Conservation (phyloP, 225 moss, liverwort and hornwort species). For the Neckera pumila region DNA sequence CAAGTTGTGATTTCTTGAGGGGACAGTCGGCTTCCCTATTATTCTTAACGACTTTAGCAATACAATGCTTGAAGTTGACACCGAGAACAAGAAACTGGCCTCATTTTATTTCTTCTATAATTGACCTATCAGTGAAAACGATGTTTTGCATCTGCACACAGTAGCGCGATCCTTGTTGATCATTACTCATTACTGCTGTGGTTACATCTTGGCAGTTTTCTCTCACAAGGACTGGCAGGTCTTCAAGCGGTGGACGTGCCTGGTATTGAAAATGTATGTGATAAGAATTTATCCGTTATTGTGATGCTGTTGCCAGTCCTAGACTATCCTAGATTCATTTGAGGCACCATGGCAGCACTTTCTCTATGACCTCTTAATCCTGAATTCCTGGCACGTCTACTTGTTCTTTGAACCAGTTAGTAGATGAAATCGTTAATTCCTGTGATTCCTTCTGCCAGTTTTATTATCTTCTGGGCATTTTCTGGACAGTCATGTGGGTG, state of each 20-base stretch:
- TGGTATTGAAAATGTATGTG: slow-evolving; percentile 86
- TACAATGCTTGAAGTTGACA: not conserved
- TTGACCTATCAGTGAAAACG: not conserved
- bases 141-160: not conserved
- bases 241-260: slow-evolving; percentile 69
- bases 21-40: not conserved
- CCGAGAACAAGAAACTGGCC: not conserved
- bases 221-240: slow-evolving; percentile 88
- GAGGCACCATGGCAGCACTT: not conserved
- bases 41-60: not conserved
- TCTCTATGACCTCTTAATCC: not conserved
- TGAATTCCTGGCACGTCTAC: not conserved
- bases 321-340: not conserved
- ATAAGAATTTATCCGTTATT: not conserved
- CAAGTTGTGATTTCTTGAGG: not conserved
- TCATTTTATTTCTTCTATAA: not conserved
- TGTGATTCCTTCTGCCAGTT: not conserved
- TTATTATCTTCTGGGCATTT: not conserved
- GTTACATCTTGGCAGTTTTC: slow-evolving; percentile 43
- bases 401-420: not conserved
- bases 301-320: not conserved
- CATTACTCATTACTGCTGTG: not conserved
- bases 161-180: not conserved
- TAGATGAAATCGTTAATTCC: not conserved
- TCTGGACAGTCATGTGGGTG: not conserved